Evolutionary conservation across 345 rosid species (phyloP).

Genomic region (Ceriops tagal): DNA sequence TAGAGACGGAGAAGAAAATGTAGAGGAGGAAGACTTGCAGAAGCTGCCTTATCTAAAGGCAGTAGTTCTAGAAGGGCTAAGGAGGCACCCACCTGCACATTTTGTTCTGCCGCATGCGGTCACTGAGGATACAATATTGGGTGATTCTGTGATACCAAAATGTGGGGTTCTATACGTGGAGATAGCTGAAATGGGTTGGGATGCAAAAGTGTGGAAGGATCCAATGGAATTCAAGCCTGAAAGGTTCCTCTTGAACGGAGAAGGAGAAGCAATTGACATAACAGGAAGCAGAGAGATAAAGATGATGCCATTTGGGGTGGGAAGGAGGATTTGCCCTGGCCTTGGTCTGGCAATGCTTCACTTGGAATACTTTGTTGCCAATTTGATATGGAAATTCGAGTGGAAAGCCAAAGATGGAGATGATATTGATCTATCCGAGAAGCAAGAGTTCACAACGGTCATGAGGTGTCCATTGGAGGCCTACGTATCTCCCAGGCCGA

Average conservation of each 20-base stretch:
- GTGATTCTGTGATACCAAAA: not conserved
- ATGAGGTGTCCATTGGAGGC: conserved; percentile 14
- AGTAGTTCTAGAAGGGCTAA: conserved; percentile 16
- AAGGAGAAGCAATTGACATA: conserved; percentile 6
- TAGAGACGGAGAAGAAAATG: not conserved
- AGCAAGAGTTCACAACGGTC: not conserved
- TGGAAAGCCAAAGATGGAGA: conserved; percentile 20
- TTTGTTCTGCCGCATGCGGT: conserved; percentile 11
- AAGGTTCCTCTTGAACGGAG: conserved; percentile 10
- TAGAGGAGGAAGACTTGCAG: conserved; percentile 9
- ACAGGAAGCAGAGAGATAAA: conserved; percentile 18
- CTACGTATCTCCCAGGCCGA: not conserved
- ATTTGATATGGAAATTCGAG: conserved; percentile 13
- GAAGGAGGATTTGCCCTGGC: conserved; percentile 22
- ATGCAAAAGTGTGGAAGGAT: conserved; percentile 21
- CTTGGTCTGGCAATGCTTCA: conserved; percentile 15
- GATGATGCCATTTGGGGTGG: conserved; percentile 22
- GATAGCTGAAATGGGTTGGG: conserved; percentile 22
- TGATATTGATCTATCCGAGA: conserved; percentile 10
- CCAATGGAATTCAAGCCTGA: conserved; percentile 22
- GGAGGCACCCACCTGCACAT: conserved; percentile 18
- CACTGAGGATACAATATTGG: conserved; percentile 7
- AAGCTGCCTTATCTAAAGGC: conserved; percentile 19
- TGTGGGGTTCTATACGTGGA: conserved; percentile 7
- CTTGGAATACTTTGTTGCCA: conserved; percentile 22